Evolutionary conservation across 1,139 yeast species (phyloP), one percentile per base, ranked within the genome.

Genomic region (Meyerozyma smithsonii): DNA sequence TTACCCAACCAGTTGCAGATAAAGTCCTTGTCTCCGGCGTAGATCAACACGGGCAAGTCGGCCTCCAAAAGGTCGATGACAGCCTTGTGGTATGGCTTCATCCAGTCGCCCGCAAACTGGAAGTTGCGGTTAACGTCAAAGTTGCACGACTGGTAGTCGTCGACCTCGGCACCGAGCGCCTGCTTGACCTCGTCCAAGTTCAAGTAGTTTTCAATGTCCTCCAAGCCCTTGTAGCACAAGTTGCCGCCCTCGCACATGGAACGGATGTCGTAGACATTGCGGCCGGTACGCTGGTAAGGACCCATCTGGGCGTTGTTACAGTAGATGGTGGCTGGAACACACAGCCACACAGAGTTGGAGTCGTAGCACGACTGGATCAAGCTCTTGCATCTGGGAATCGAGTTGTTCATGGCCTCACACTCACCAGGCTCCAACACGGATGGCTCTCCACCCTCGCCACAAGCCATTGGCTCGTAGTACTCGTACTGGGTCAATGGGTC

Each of bases 401-500:
- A 67, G 43, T 72, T 76, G 42, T 74, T 67, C 95, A 90, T 87
- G 38, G 72, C 68, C 41, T 80, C 75, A 69, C 98, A 92, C 61
- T 85, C 83, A 47, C 84, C 90, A 38, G 84, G 86, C 28, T 75
- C 70, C 54, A 92, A 69, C 8, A 89, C 95, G 8, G 95, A 72
- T 32, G 85, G 84, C 50, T 81, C 85, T 36, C 96, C 97, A 56
- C 96, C 96, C 55, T 79, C 72, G 49, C 97, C 96, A 66, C 98
- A 92, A 8, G 97, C 97, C 98, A 92, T 92, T 62, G 95, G 95
- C 67, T 86, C 85, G 66, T 88, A 92, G 62, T 81, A 81, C 52
- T 83, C 84, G 62, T 84, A 86, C 69, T 92, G 98, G 47, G 81
- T 79, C 61, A 87, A 77, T 12, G 96, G 90, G 64, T 92, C 97